Base-by-base conservation (phyloP, 306 rosid species). In the Glycine latifolia region DNA sequence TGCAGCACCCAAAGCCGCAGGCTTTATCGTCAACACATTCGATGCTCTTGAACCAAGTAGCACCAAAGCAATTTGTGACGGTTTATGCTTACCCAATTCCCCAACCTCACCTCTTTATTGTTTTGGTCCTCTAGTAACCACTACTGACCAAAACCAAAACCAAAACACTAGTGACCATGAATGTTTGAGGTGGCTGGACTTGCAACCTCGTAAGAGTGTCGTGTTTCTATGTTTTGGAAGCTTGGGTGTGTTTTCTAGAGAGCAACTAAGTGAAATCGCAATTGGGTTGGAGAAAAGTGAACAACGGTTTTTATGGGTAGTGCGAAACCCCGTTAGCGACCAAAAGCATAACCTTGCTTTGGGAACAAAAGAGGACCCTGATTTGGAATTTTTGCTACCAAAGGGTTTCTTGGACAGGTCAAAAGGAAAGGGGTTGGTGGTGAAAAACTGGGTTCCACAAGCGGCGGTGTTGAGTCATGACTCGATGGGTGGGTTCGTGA, bases 151-250 rank as follows among this genome's bases (percentile, higher is more conserved):
- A 43, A 43, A 87, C 72, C 12, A 15, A 6, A 50, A 26, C 31
- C 0, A 26, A 26, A 26, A 4, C 7, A 6, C 55, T 8, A 14
- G 50, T 10, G 73, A 2, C 17, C 17, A 58, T 0, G 84, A 81
- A 65, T 87, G 88, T 61, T 69, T 88, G 66, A 58, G 12, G 3
- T 86, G 91, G 91, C 47, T 88, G 14, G 82, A 87, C 39, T n/a
- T 56, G 5, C 94, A 90, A 15, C 90, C 92, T 4, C 69, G 68
- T 15, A 61, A 52, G 63, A 78, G 88, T 59, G 94, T 90, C 0
- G 88, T 88, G 4, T 88, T 87, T 61, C 52, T 88, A 13, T 87
- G 87, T 70, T 88, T 88, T 37, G 94, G 94, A 17, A 90, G 92
- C 73, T 37, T 87, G 66, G 90, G 94, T 4, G 2, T 73, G 77